Evolutionary conservation across 805 yeast genomes (phyloP), one percentile per base, ranked within the genome.

Genomic region (Yarrowia sp.): DNA sequence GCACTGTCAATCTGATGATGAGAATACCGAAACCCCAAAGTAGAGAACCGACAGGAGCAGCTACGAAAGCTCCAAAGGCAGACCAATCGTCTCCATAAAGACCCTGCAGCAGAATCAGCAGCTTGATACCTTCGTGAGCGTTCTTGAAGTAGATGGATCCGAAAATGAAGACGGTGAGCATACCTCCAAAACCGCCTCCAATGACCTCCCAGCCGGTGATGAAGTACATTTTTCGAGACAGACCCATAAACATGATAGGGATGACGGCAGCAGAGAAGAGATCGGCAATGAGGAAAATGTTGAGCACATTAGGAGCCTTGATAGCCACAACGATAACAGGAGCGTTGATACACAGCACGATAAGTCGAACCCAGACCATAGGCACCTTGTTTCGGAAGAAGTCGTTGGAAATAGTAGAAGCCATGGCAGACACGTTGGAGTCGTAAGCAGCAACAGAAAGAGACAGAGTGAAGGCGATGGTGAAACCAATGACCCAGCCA

Each of bases 41-140:
- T 1, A 92, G 67, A 9, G 93, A 91, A 28, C 93, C 96, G 44
- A 87, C 80, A 6, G 97, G 97, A 1, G 97, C 95, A 68, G 87
- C 89, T 3, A 89, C 93, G 76, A 92, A 92, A 1, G 97, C 97
- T 22, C 96, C 98, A 77, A 92, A 92, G 0, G 96, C 86, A 70
- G 96, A 90, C 97, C 97, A 92, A 73, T 92, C 97, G 61, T 81
- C 83, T 6, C 83, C 78, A 72, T 92, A 92, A 33, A 92, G 77
- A 48, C 98, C 97, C 35, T 74, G 65, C 53, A 72, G 70, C 64
- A 92, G 80, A 66, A 92, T 78, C 62, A 92, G 77, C 63, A 92
- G 80, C 67, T 81, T 81, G 15, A 88, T 97, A 70, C 97, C 98
- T 66, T 86, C 89, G 64, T 77, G 75, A 9, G 96, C 93, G 71